Percentiles rank a stretch among this genome's conserved stretches.
Evolutionary conservation across 2,329 filamentous ascomycete genomes (phyloP).

Genomic region (Cladosporium sp.): DNA sequence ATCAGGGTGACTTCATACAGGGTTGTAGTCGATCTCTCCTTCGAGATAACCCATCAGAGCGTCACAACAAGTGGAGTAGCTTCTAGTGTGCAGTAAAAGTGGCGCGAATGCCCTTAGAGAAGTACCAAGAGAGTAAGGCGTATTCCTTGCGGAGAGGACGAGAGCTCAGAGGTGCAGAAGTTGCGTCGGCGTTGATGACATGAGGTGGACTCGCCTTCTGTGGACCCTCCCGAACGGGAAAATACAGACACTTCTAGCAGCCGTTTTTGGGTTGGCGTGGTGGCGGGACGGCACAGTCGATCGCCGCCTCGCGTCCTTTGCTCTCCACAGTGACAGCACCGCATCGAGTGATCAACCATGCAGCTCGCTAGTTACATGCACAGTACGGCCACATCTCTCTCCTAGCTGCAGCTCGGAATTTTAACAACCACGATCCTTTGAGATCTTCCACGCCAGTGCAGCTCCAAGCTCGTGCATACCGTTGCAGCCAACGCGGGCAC

Average conservation of each 20-base stretch:
- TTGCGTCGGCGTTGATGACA: conserved; percentile 8
- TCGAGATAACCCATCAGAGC: background rate
- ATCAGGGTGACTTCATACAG: conserved; percentile 4
- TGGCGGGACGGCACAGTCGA: conserved; percentile 8
- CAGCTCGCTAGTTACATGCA: conserved; percentile 1
- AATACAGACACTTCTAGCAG: background rate
- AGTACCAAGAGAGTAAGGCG: background rate
- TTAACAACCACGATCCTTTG: background rate
- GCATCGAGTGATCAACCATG: background rate
- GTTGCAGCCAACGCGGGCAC: background rate
- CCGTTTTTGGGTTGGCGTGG: background rate
- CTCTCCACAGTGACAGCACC: background rate
- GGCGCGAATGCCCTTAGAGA: background rate
- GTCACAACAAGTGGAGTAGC: conserved; percentile 3
- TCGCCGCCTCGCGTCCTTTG: background rate
- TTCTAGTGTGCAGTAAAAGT: background rate
- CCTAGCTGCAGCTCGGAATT: background rate
- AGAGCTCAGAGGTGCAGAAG: conserved; percentile 15
- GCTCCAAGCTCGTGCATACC: background rate
- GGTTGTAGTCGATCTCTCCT: background rate
- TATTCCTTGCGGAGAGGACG: background rate
- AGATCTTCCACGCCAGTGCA: background rate
- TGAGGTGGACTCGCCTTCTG: conserved; percentile 3
- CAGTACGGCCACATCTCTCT: background rate
- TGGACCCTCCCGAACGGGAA: background rate